Evolutionary conservation across 1,139 yeast genomes (phyloP).

Genomic region (Suhomyces terraborum): DNA sequence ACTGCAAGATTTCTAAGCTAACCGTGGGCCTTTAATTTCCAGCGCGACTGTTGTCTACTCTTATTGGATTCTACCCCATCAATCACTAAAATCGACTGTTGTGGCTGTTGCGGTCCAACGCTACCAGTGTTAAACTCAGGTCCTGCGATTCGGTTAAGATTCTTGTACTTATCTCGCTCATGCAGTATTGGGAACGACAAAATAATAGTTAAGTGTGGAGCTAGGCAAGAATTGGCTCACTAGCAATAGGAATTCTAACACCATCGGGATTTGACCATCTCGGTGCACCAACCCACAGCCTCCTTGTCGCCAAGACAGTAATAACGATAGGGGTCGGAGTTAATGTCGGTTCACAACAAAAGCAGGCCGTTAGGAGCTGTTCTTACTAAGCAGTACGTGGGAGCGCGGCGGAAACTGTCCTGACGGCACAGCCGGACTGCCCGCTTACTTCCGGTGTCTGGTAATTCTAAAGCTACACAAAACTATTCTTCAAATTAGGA

Average conservation of each 20-base stretch:
- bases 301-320: slow-evolving; percentile 1
- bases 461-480: neutral
- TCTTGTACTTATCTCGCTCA: too few species aligned
- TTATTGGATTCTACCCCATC: too few species aligned
- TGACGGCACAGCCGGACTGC: slow-evolving; percentile 1
- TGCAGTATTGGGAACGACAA: neutral
- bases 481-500: neutral
- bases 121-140: too few species aligned
- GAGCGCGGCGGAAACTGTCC: slow-evolving; percentile 3
- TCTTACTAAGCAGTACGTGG: slow-evolving; percentile 3
- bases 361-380: too few species aligned
- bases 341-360: slow-evolving; percentile 2
- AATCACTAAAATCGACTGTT: too few species aligned
- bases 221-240: neutral
- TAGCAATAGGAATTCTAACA: neutral
- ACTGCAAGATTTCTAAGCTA: neutral
- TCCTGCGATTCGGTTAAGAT: too few species aligned
- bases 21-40: too few species aligned
- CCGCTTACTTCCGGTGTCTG: slow-evolving; percentile 2
- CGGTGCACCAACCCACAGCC: slow-evolving; percentile 4
- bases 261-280: slow-evolving; percentile 2
- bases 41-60: too few species aligned
- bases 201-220: neutral
- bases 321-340: slow-evolving; percentile 5
- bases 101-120: neutral